Base-by-base conservation (phyloP, 2,329 filamentous ascomycete species). In the Hypoxylon sp. region DNA sequence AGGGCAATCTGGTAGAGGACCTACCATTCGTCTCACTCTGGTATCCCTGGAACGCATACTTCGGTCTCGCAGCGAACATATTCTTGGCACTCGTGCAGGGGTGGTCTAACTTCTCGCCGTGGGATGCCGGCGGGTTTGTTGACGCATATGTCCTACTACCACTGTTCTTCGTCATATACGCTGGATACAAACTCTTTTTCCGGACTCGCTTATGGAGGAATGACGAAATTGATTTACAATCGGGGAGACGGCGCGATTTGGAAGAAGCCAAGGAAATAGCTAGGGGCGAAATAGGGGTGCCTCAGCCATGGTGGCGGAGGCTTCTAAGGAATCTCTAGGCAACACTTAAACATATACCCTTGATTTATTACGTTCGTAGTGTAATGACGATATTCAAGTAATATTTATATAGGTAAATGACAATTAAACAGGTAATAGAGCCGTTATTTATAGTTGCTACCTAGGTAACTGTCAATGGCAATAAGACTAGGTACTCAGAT, bases 81-180 rank as follows among this genome's bases (percentile, higher is more conserved):
- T 89, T 90, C 71, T 77, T 90, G 23, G 86, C 87, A 0, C 75
- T 90, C 0, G 81, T 90, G 1, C 87, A 90, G 74, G 88, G 88
- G 2, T 90, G 87, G 87, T 84, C 86, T 3, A 87, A 83, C 0
- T 78, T 90, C 3, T 82, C 83, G 2, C 88, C 88, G 0, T 90
- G 89, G 67, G 76, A 85, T 41, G 85, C 84, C 0, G 86, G 84
- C 3, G 79, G 82, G n/a, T 90, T 90, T 71, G 87, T 90, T 10
- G 87, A 89, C 71, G 87, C 88, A 0, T 90, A 90, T 71, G 86
- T 90, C 60, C 76, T 90, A 23, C 74, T 90, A 30, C 87, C 87
- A 1, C 77, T 90, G 0, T 90, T 90, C 69, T 83, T 80, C 0
- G 63, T 90, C 45, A 89, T 90, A 14, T 90, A 86, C 69, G 66